phyloP scores from a whole-genome alignment of 208 protist species.

The Naegleria fowleri region DNA sequence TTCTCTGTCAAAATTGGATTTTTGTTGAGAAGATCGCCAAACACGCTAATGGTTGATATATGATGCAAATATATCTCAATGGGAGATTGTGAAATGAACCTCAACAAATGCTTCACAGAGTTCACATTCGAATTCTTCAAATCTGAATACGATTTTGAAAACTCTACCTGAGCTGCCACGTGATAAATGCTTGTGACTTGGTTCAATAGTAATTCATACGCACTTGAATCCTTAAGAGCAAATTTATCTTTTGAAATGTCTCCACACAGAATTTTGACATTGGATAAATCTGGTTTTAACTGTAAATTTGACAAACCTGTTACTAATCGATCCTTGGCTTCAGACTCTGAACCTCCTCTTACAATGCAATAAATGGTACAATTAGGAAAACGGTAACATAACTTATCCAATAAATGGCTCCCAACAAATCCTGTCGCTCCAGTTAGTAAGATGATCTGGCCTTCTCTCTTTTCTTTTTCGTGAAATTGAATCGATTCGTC shows the following conservation, averaged over 20 bases:
- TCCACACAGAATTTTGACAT: neutral
- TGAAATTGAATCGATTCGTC: neutral
- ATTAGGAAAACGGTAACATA: neutral
- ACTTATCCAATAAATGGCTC: neutral
- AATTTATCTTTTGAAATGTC: neutral
- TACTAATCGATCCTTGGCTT: neutral
- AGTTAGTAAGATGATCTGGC: neutral
- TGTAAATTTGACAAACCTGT: neutral
- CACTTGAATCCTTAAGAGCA: neutral
- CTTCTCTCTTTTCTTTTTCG: neutral
- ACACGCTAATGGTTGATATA: neutral
- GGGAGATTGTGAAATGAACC: neutral
- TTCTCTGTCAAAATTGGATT: neutral
- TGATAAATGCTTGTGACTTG: neutral
- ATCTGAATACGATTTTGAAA: neutral
- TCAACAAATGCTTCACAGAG: neutral
- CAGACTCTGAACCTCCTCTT: neutral
- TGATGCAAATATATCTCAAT: neutral
- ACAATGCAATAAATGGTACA: neutral
- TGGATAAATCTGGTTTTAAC: neutral
- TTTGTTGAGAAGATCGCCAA: neutral
- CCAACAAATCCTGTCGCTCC: neutral
- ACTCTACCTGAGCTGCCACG: neutral
- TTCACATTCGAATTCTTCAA: neutral
- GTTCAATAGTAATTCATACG: neutral